phyloP scores from a whole-genome alignment of 23 red algal species.

The Gracilaria caudata region DNA sequence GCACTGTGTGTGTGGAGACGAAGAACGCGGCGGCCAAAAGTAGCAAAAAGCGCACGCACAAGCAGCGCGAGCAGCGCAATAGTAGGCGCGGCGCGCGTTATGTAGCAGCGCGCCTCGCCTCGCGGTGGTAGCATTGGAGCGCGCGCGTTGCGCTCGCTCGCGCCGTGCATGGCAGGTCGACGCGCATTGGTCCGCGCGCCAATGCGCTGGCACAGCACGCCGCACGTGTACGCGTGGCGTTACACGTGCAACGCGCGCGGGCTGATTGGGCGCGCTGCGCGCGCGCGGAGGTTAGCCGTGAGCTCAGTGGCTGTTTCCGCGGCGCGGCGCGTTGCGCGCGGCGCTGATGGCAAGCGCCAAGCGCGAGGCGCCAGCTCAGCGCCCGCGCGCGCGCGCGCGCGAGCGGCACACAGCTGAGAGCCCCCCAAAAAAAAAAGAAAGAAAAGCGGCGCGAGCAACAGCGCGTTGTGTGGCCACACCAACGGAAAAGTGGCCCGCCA shows the following conservation, averaged over 20 bases:
- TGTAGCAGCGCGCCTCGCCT: neutral
- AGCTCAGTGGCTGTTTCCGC: conserved; percentile 20
- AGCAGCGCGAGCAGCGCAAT: neutral
- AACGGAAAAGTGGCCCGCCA: too few species aligned
- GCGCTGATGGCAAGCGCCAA: neutral
- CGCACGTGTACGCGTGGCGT: neutral
- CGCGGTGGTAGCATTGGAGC: neutral
- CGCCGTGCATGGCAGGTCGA: conserved; percentile 37
- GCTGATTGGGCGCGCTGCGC: too few species aligned
- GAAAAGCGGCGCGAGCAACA: too few species aligned
- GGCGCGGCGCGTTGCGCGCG: neutral
- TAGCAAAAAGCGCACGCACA: neutral
- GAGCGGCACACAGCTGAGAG: too few species aligned
- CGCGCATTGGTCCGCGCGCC: neutral
- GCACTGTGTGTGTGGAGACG: neutral
- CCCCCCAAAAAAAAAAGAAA: too few species aligned
- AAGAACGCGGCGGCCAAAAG: neutral
- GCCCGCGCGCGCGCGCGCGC: too few species aligned
- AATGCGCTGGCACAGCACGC: conserved; percentile 26
- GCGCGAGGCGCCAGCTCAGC: too few species aligned
- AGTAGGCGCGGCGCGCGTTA: neutral
- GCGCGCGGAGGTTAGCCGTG: neutral
- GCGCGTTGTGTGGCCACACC: too few species aligned
- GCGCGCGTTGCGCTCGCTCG: neutral
- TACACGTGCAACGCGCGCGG: neutral